Evolutionary conservation across 108 stramenopile genomes (phyloP).

Genomic region (Poteriospumella lacustris): DNA sequence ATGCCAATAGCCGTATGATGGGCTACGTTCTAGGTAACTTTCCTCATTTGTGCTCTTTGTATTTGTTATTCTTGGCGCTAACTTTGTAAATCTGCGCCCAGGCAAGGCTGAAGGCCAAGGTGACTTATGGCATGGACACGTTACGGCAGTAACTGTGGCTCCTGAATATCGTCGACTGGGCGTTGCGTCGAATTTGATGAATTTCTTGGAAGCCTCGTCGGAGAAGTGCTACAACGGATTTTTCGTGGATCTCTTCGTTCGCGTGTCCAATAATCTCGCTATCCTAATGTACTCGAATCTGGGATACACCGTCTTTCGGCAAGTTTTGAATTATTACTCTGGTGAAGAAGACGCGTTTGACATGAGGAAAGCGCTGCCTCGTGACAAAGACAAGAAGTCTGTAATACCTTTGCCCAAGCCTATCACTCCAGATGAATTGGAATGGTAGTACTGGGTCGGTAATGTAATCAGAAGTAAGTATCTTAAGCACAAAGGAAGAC

Average conservation of each 20-base stretch:
- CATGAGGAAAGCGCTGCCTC: constrained; percentile 83
- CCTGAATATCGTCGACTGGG: constrained; percentile 54
- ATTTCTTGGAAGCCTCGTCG: constrained; percentile 74
- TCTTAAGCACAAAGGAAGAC: too few species aligned
- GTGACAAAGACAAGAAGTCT: constrained; percentile 73
- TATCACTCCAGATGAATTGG: constrained; percentile 77
- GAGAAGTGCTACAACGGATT: constrained; percentile 60
- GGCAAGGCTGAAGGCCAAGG: constrained; percentile 86
- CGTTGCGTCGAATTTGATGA: constrained; percentile 85
- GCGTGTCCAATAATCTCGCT: constrained; percentile 84
- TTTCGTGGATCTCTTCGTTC: constrained; percentile 97
- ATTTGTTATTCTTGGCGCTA: too few species aligned
- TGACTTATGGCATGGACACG: constrained; percentile 95
- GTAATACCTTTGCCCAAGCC: constrained; percentile 76
- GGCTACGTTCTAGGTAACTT: constrained; percentile 60
- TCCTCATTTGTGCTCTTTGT: not conserved
- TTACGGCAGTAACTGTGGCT: constrained; percentile 59
- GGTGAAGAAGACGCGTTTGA: constrained; percentile 74
- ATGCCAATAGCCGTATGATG: constrained; percentile 69
- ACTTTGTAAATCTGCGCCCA: constrained; percentile 51
- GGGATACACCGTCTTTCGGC: constrained; percentile 81
- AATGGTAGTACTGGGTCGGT: constrained; percentile 83
- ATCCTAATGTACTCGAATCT: constrained; percentile 90
- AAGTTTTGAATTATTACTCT: constrained; percentile 81
- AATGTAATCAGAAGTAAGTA: too few species aligned